Conservation (phyloP, 2,329 filamentous ascomycete genomes). For the Piedraia hortae region DNA sequence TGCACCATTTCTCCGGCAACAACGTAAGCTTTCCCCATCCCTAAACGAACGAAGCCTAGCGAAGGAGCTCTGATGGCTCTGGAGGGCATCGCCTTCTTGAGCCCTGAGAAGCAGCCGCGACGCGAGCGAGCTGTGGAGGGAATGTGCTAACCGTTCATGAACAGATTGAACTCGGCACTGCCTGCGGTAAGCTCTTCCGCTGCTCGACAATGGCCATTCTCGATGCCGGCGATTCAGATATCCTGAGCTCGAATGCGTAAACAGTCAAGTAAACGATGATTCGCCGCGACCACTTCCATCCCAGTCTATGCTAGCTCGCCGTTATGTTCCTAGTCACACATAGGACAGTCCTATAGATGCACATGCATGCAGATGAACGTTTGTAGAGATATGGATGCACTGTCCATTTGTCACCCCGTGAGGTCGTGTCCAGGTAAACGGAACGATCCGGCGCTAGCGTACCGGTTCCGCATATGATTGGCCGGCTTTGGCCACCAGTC, state of each 20-base stretch:
- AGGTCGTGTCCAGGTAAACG: too few species aligned
- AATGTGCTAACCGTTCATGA: conserved; percentile 18
- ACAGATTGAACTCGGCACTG: conserved; percentile 93
- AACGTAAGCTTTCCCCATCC: conserved; percentile 46
- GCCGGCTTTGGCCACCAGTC: conserved; percentile 1
- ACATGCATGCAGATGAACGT: background rate
- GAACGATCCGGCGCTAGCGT: too few species aligned
- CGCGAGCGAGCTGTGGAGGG: conserved; percentile 52
- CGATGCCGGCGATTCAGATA: conserved; percentile 92
- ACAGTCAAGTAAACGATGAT: too few species aligned
- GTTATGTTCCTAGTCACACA: too few species aligned
- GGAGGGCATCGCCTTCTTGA: conserved; percentile 16
- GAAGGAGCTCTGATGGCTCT: conserved; percentile 14
- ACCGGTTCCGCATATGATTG: too few species aligned
- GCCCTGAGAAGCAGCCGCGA: conserved; percentile 69
- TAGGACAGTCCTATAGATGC: conserved; percentile 15
- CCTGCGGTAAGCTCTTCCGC: conserved; percentile 96
- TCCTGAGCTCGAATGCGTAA: conserved; percentile 54
- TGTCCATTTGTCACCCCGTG: background rate
- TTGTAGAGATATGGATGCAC: background rate
- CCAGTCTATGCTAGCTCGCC: too few species aligned
- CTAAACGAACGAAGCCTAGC: conserved; percentile 7
- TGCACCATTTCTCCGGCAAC: conserved; percentile 96
- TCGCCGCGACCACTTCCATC: too few species aligned
- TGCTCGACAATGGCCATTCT: conserved; percentile 93